Evolutionary conservation across 805 yeast species (phyloP), one percentile per base, ranked within the genome.

Genomic region (Metschnikowia cerradonensis): DNA sequence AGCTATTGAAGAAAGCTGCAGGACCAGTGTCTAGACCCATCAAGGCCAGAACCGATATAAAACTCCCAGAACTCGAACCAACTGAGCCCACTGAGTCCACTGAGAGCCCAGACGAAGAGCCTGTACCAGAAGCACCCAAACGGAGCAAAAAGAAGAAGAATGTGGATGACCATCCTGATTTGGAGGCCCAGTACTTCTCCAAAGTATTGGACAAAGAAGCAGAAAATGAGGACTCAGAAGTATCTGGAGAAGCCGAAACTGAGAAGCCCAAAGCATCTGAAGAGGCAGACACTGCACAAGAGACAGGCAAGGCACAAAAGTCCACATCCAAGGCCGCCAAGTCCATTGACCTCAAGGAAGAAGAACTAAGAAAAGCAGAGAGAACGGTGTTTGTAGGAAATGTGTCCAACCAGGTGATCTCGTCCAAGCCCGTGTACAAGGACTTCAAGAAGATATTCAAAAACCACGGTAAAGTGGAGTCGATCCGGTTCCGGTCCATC

Each of bases 351-450:
- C 67, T 85, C 52, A 84, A 84, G 63, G 84, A 82, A 54, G 70
- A 70, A n/a, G 96, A 90, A 64, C 72, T 87, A 45, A 88, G 81
- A 58, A 88, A 88, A 67, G 95, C 96, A 5, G 89, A 86, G 57
- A 78, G 85, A 59, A 90, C 96, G 0, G 74, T 92, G 0, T 94
- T 94, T 62, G 84, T 94, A 8, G 98, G 97, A 41, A 94, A 94
- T 66, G 80, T 92, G 13, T 80, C 88, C 33, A 70, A 82, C 37
- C 62, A 71, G 0, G 90, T 84, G 7, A 80, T 90, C 55, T 77
- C 86, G 1, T 78, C 81, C 44, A 89, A 88, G 64, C 67, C 73
- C 37, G 67, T 73, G 11, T 81, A 80, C 62, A 87, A 83, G 61
- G 66, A 73, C 48, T 85, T 92, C 68, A 87, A 88, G 66, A 74